phyloP scores from a whole-genome alignment of 2,329 filamentous ascomycete genomes.

The Colletotrichum kahawae region DNA sequence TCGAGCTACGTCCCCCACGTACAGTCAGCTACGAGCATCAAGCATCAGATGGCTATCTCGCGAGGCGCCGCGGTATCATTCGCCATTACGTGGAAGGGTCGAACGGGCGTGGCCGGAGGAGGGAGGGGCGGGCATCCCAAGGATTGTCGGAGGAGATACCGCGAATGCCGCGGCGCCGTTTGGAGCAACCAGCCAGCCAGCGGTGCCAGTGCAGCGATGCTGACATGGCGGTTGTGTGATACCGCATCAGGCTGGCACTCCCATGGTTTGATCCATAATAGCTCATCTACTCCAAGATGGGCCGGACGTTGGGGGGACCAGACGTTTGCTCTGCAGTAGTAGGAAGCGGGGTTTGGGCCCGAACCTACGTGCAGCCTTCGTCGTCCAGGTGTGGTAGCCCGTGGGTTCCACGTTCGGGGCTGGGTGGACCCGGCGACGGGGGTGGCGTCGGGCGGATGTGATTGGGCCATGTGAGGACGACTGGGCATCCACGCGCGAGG shows the following conservation, averaged over 20 bases:
- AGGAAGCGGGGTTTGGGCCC: conserved; percentile 9
- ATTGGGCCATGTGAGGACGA: background rate
- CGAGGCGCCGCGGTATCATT: conserved; percentile 6
- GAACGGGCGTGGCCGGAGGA: background rate
- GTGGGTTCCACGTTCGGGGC: conserved; percentile 9
- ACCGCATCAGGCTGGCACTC: conserved; percentile 8
- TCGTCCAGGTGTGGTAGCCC: background rate
- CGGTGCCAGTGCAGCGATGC: background rate
- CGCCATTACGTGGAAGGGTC: background rate
- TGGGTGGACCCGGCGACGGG: background rate
- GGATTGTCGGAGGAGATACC: background rate
- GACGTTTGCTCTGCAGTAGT: background rate
- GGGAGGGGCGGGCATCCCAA: background rate
- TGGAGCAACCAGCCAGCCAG: background rate
- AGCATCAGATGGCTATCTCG: conserved; percentile 9
- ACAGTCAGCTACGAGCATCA: background rate
- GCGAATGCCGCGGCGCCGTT: conserved; percentile 5
- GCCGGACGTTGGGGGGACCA: background rate
- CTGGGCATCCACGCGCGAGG: background rate
- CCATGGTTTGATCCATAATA: conserved; percentile 1
- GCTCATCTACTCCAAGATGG: background rate
- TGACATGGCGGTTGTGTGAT: conserved; percentile 14
- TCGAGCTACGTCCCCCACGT: background rate
- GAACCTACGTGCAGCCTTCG: background rate
- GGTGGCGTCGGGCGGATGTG: background rate